phyloP scores from a whole-genome alignment of 2,329 filamentous ascomycete species.

The Colletotrichum acutatum region DNA sequence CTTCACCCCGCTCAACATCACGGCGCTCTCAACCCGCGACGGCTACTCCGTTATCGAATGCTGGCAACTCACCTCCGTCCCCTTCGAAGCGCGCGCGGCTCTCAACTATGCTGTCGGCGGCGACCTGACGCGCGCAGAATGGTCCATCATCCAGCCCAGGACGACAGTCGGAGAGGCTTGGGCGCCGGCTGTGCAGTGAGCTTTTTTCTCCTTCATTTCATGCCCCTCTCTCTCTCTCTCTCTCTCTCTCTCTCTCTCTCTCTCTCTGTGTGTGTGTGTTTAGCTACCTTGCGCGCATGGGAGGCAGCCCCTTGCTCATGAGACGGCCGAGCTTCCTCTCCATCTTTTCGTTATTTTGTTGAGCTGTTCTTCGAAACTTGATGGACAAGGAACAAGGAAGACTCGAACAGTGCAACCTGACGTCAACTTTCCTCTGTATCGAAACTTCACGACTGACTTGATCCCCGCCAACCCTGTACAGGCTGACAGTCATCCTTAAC shows the following conservation, averaged over 20 bases:
- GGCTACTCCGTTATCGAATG: slow-evolving; percentile 56
- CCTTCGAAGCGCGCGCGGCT: slow-evolving; percentile 43
- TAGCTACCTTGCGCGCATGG: neutral
- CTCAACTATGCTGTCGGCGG: slow-evolving; percentile 43
- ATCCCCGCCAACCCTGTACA: slow-evolving; percentile 14
- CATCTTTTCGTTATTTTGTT: neutral
- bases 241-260: too few species aligned
- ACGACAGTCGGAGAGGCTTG: slow-evolving; percentile 46
- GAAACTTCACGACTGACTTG: neutral
- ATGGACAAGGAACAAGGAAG: neutral
- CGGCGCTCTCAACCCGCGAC: slow-evolving; percentile 49
- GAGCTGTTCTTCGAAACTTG: neutral
- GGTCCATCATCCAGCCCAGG: slow-evolving; percentile 46
- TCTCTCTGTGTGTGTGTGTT: too few species aligned
- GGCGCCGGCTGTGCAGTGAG: slow-evolving; percentile 46
- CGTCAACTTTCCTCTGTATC: neutral
- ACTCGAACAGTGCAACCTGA: neutral
- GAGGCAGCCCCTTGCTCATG: neutral
- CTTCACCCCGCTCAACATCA: slow-evolving; percentile 50
- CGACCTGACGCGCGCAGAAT: slow-evolving; percentile 42
- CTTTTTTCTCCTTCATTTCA: too few species aligned
- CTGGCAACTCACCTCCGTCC: slow-evolving; percentile 51
- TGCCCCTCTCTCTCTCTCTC: neutral
- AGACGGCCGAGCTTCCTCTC: neutral
- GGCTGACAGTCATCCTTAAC: slow-evolving; percentile 45